Percentiles rank a stretch among this genome's conserved stretches.
Conservation (phyloP, 495 filamentous ascomycete genomes). For the Penicillium chermesinum region DNA sequence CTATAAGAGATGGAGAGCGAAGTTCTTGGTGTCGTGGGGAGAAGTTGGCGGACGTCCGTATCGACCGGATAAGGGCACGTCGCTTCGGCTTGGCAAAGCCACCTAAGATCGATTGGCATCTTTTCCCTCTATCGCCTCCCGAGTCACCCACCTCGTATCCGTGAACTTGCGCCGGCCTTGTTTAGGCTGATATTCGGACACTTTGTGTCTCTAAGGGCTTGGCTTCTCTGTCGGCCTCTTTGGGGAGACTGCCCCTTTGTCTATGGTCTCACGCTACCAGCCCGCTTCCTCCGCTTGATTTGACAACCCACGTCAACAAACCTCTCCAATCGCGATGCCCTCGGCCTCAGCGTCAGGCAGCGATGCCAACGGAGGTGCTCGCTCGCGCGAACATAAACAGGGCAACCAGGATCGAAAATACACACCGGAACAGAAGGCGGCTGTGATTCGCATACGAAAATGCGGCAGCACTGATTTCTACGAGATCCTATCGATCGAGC, state of each 20-base stretch:
- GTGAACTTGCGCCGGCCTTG: constrained; percentile 5
- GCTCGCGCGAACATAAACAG: constrained; percentile 82
- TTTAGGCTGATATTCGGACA: constrained; percentile 5
- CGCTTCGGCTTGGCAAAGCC: constrained; percentile 29
- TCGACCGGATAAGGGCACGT: constrained; percentile 15
- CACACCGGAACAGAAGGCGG: constrained; percentile 83
- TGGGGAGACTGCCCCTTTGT: constrained; percentile 17
- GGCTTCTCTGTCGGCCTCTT: constrained; percentile 6
- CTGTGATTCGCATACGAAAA: constrained; percentile 78
- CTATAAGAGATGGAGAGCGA: background rate
- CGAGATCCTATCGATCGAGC: constrained; percentile 79
- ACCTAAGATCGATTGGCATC: constrained; percentile 20
- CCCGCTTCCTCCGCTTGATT: background rate
- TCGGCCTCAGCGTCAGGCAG: constrained; percentile 71
- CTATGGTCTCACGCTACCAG: constrained; percentile 16
- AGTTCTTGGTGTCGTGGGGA: constrained; percentile 1
- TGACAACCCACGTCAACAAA: background rate
- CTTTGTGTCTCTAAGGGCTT: constrained; percentile 6
- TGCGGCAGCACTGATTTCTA: constrained; percentile 87
- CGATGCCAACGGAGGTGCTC: constrained; percentile 60
- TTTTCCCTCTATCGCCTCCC: constrained; percentile 15
- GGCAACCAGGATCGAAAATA: constrained; percentile 87
- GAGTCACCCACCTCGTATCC: constrained; percentile 13
- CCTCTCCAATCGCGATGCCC: constrained; percentile 54
- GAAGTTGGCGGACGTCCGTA: background rate